Evolutionary conservation across 306 rosid genomes (phyloP).

Genomic region (Prunus padus): DNA sequence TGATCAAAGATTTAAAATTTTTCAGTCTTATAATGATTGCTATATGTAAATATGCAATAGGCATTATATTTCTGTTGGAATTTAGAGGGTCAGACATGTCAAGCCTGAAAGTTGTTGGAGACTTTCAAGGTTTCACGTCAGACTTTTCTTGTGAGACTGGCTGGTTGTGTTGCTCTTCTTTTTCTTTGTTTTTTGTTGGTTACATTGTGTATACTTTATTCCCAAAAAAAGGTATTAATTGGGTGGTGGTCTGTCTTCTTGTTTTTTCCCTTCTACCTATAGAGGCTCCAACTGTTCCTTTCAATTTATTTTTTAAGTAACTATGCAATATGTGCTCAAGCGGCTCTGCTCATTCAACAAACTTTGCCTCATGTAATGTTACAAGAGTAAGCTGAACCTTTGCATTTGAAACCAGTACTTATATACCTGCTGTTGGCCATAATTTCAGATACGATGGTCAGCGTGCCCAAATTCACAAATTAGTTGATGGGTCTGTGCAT

Average conservation of each 20-base stretch:
- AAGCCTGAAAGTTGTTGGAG: not conserved
- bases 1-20: not conserved
- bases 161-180: not conserved
- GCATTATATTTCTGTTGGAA: not conserved
- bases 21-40: not conserved
- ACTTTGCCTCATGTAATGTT: not conserved
- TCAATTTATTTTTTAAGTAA: constrained; percentile 5
- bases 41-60: not conserved
- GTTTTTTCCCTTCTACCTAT: not conserved
- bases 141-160: not conserved
- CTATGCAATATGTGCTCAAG: constrained; percentile 6
- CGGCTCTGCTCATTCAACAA: not conserved
- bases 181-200: not conserved
- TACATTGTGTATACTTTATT: not conserved
- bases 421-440: constrained; percentile 4
- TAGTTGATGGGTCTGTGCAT: constrained; percentile 65
- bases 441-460: constrained; percentile 88
- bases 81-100: not conserved
- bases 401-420: not conserved
- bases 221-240: not conserved
- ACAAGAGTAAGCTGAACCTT: not conserved
- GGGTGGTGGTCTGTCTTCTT: not conserved
- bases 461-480: constrained; percentile 92
- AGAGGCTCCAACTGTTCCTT: not conserved
- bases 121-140: not conserved